phyloP scores from a whole-genome alignment of 108 stramenopile species.

The Skeletonema costatum region DNA sequence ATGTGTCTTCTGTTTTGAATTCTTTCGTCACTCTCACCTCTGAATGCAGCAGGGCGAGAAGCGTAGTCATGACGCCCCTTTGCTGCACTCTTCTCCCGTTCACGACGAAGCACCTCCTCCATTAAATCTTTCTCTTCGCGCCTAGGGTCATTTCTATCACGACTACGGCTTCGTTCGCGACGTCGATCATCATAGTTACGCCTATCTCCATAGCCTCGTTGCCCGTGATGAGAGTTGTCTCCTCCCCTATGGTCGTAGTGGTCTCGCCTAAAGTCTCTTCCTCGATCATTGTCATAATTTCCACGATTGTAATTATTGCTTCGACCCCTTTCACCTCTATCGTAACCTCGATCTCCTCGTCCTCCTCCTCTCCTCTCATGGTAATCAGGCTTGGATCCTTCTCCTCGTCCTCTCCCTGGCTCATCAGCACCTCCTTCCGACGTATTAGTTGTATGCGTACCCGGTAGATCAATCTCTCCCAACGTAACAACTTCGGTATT shows the following conservation, averaged over 20 bases:
- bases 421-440: background rate
- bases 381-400: background rate
- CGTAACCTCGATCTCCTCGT: conserved; percentile 8
- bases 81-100: conserved; percentile 69
- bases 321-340: conserved; percentile 15
- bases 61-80: conserved; percentile 48
- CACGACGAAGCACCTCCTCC: conserved; percentile 74
- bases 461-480: conserved; percentile 87
- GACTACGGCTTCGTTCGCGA: conserved; percentile 46
- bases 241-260: conserved; percentile 24
- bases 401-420: background rate
- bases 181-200: conserved; percentile 16
- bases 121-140: conserved; percentile 58
- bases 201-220: conserved; percentile 13
- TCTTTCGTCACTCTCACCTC: conserved; percentile 36
- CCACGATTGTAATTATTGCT: conserved; percentile 20
- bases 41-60: conserved; percentile 52
- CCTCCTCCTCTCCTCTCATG: conserved; percentile 4
- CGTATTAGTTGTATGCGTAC: conserved; percentile 2
- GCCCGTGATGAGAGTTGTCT: background rate
- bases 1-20: conserved; percentile 10
- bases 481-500: conserved; percentile 88
- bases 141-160: conserved; percentile 42
- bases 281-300: conserved; percentile 6
- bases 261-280: conserved; percentile 8